Evolutionary conservation across 163 green algal species (phyloP).

Genomic region (Volvox carteri): DNA sequence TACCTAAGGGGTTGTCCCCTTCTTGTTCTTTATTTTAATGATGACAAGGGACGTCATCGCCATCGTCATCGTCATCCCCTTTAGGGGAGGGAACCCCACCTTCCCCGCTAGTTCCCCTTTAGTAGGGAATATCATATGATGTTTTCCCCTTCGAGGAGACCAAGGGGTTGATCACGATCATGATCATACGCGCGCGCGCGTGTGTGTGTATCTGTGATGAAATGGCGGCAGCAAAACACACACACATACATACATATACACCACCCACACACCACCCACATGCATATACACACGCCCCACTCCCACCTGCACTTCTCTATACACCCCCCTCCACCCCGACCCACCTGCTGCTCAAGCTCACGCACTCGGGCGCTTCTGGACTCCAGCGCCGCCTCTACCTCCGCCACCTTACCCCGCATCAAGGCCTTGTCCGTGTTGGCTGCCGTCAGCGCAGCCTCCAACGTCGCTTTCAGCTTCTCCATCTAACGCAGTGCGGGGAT

Average conservation of each 20-base stretch:
- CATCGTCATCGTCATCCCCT: no score
- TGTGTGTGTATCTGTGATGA: neutral
- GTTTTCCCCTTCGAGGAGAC: no score
- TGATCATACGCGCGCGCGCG: neutral
- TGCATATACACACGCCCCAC: no score
- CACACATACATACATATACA: neutral
- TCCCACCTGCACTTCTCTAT: no score
- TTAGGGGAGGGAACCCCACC: no score
- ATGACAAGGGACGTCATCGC: no score
- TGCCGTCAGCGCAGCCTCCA: neutral
- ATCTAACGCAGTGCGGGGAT: neutral
- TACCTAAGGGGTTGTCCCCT: no score
- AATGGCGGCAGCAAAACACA: neutral
- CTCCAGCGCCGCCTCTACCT: slow-evolving; percentile 12
- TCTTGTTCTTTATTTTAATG: no score
- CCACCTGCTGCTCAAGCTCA: slow-evolving; percentile 44
- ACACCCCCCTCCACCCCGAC: neutral
- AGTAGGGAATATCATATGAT: no score
- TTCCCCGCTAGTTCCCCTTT: no score
- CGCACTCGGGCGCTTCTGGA: neutral
- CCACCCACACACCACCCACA: no score
- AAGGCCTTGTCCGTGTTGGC: neutral
- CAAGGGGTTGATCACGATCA: neutral
- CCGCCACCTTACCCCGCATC: neutral
- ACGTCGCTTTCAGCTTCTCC: slow-evolving; percentile 3